Evolutionary conservation across 2,329 filamentous ascomycete genomes (phyloP), one percentile per base, ranked within the genome.

Genomic region (Scolecobasidium constrictum): DNA sequence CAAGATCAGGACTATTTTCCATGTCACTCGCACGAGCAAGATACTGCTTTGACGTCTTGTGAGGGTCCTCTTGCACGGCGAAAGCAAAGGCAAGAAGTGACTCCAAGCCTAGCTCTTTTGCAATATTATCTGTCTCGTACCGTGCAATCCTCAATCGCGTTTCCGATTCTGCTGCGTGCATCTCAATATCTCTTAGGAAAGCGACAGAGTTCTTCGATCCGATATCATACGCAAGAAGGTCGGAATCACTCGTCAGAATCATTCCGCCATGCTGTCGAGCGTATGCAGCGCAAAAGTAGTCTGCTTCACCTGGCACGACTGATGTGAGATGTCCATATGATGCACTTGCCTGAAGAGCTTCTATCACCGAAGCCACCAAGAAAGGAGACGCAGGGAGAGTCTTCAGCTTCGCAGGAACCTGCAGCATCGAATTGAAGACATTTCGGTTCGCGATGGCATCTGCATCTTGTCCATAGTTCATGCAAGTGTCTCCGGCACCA

Each of bases 221-320:
- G 20, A 45, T 19, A 22, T 46, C 40, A 22, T 46, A 40, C 12
- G 40, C 28, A 34, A 44, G 42, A 7, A 46, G 28, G 35, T 46
- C 44, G 7, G 44, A 46, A 28, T 46, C 44, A 28, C 22, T 26
- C 6, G 35, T 46, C 4, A 46, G 15, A 15, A 46, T 40, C 13
- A 36, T 36, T 7, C 18, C 44, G 16, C 19, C 42, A 19, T 20
- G 15, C 7, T 39, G 12, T 11, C 28, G 22, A 26, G 44, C 44
- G n/a, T 19, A 22, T 12, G 18, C 21, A 5, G 37, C 42, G 31
- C 44, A 46, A 28, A 31, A 45, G 17, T 17, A 28, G 17, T 46
- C 44, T 15, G 44, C 44, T 37, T 46, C 44, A 13, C 35, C 35
- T 15, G 42, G 41, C 16, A 46, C 44, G 4, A 39, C 35, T 3